A percentile compares a stretch with the other conserved stretches of the same genome.
phyloP scores from a whole-genome alignment of 192 early-diverging fungal species.

The Cladochytrium replicatum region DNA sequence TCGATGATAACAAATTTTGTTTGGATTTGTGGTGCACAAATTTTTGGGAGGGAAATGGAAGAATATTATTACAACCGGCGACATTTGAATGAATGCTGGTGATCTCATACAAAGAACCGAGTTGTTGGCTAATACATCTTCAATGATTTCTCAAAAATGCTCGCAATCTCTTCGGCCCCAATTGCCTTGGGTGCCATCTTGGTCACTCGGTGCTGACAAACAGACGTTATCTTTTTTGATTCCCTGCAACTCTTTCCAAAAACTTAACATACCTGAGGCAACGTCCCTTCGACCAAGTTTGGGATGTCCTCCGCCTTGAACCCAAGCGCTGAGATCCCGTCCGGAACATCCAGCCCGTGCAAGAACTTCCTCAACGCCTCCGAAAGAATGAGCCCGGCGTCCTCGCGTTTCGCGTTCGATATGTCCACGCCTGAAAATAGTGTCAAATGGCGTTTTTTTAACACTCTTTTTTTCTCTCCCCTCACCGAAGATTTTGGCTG shows the following conservation, averaged over 20 bases:
- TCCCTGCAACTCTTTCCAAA: neutral
- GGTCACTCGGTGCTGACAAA: slow-evolving; percentile 64
- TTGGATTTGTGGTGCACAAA: no score
- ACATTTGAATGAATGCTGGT: no score
- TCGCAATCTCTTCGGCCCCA: slow-evolving; percentile 51
- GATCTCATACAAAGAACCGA: no score
- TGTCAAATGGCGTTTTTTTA: neutral
- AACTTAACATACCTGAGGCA: slow-evolving; percentile 63
- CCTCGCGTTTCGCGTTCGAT: slow-evolving; percentile 49
- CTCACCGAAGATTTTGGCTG: slow-evolving; percentile 60
- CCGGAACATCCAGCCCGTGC: slow-evolving; percentile 64
- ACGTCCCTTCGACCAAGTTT: slow-evolving; percentile 68
- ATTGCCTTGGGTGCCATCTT: slow-evolving; percentile 69
- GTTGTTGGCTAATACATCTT: slow-evolving; percentile 21
- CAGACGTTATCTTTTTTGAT: neutral
- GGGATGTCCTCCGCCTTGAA: slow-evolving; percentile 58
- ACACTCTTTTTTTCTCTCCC: slow-evolving; percentile 12
- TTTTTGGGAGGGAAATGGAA: no score
- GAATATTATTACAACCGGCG: no score
- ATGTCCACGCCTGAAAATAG: slow-evolving; percentile 42
- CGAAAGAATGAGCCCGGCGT: slow-evolving; percentile 63
- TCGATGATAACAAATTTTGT: no score
- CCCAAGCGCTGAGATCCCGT: slow-evolving; percentile 70
- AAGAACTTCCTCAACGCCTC: slow-evolving; percentile 73
- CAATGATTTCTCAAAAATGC: slow-evolving; percentile 50